Conservation (phyloP, 139 green algal genomes). For the Chlorella sp. region DNA sequence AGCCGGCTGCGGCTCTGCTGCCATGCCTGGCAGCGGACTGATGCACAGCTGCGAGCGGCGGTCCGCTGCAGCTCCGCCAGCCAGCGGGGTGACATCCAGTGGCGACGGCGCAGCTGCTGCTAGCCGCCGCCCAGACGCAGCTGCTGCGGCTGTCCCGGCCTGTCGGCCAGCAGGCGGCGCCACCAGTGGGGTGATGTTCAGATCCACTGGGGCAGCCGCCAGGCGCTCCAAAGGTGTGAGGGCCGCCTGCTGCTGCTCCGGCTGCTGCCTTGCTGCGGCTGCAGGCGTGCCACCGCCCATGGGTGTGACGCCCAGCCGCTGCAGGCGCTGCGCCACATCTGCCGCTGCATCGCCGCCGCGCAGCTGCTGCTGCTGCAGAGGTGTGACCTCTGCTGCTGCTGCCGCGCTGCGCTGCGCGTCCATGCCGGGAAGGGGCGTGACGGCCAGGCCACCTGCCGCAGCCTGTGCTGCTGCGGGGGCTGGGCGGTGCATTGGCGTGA, state of each 20-base stretch:
- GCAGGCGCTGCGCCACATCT: background rate
- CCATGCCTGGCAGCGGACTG: constrained; percentile 22
- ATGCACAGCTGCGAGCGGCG: background rate
- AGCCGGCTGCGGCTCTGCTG: background rate
- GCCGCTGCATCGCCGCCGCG: background rate
- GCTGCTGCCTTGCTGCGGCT: background rate
- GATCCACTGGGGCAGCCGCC: background rate
- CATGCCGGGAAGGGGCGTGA: constrained; percentile 7
- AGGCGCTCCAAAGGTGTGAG: background rate
- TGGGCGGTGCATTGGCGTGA: too few relatives aligned
- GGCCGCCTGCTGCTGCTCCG: background rate
- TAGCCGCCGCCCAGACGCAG: too few relatives aligned
- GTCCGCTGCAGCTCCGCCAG: background rate
- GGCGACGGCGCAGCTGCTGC: background rate
- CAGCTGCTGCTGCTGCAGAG: background rate
- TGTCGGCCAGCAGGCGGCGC: background rate
- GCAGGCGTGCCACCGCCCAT: background rate
- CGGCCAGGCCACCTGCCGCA: background rate
- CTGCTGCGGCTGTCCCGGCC: background rate
- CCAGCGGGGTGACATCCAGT: background rate
- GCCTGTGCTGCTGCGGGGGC: too few relatives aligned
- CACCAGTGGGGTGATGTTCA: constrained; percentile 18
- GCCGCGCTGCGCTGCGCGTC: background rate
- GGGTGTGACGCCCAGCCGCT: constrained; percentile 22
- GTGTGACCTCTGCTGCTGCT: background rate